Base-by-base conservation (phyloP, 139 green algal species). In the Coelastrella sp. region DNA sequence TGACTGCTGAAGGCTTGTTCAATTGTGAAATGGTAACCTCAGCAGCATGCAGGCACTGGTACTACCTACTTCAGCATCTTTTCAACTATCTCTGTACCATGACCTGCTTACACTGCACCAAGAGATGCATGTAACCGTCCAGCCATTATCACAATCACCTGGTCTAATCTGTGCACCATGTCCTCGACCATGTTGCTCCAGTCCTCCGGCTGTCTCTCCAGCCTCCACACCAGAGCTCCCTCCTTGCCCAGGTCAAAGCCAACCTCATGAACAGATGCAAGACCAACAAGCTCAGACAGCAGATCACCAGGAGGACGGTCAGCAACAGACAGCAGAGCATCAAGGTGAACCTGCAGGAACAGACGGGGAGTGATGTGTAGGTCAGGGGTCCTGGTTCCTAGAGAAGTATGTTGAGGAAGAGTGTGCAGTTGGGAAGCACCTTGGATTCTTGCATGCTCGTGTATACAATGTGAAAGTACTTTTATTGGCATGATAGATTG, bases 201-300 rank as follows among this genome's bases (percentile, higher is more conserved):
- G 45, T 90, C 87, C 2, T 83, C 71, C 0, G 86, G 88, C 59
- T 51, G 43, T 43, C 74, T 64, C 78, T 64, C 40, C 41, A 84
- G 40, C 17, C 62, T 48, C 78, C 78, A 84, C 62, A 66, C 60
- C 60, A 84, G 78, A 5, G 78, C 60, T 5, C 27, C n/a, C 21
- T 84, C n/a, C 0, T 19, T 37, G 41, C 60, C 62, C 40, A 76
- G 40, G 62, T 84, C 78, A 35, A 76, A 38, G n/a, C 84, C 25
- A 30, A 98, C 89, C 81, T 94, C 87, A 0, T 89, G 63, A 34
- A 48, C 30, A 0, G 64, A 41, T 9, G 94, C 93, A 38, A 97
- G 86, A 45, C 80, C 81, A 21, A 86, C 41, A 67, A 96, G 85
- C 68, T 94, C 85, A 53, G 64, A 53, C 78, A 93, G 19, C 7